phyloP scores from a whole-genome alignment of 495 filamentous ascomycete species.

The Podospora fimiseda region DNA sequence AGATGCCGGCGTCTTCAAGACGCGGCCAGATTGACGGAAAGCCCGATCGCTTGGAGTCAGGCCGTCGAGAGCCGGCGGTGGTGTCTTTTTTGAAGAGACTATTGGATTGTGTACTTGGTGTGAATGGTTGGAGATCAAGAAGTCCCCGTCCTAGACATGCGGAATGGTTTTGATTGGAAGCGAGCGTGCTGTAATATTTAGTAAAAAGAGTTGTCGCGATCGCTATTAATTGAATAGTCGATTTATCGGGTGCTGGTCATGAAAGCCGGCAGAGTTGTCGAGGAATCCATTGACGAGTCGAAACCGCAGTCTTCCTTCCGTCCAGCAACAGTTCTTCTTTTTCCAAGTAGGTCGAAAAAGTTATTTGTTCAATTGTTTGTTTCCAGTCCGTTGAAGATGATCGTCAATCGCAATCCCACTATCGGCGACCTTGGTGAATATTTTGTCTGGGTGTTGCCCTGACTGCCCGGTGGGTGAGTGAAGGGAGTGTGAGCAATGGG shows the following conservation, averaged over 20 bases:
- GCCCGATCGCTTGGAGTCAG: conserved; percentile 8
- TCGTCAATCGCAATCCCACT: neutral
- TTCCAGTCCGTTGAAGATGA: no score
- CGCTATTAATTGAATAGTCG: neutral
- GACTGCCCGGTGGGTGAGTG: neutral
- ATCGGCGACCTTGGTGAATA: no score
- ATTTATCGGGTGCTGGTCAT: neutral
- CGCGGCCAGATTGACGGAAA: conserved; percentile 19
- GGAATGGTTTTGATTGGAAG: conserved; percentile 2
- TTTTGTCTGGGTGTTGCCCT: no score
- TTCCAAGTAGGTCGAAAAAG: no score
- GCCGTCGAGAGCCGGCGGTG: neutral
- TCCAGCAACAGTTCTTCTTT: neutral
- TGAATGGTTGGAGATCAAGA: neutral
- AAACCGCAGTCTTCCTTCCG: neutral
- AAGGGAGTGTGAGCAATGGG: neutral
- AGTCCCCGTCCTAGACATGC: no score
- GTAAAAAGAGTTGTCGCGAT: conserved; percentile 1
- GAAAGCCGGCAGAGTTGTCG: neutral
- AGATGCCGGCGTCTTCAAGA: conserved; percentile 29
- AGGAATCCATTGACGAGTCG: conserved; percentile 8
- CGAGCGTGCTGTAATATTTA: conserved; percentile 12
- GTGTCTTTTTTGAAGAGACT: neutral
- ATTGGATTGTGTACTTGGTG: no score
- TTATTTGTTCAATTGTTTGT: no score